phyloP scores from a whole-genome alignment of 164 flowering plant species.

The Buxus sempervirens region DNA sequence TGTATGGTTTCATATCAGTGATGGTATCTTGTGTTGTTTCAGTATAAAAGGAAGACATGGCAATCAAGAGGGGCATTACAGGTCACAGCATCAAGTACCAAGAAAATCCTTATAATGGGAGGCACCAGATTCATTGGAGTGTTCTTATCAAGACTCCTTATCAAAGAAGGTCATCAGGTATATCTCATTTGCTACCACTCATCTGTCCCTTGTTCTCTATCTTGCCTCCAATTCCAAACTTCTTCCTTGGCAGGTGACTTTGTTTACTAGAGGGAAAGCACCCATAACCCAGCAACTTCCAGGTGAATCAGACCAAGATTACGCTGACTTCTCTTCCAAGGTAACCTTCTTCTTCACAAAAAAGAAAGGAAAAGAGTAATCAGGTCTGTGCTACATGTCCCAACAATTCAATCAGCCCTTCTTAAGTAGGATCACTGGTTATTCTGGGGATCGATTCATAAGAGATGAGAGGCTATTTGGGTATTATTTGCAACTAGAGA shows the following conservation, averaged over 20 bases:
- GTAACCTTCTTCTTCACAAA: slow-evolving; percentile 20
- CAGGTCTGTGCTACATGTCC: too few relatives aligned
- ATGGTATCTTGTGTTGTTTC: slow-evolving; percentile 7
- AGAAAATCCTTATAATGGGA: slow-evolving; percentile 97
- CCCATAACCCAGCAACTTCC: slow-evolving; percentile 89
- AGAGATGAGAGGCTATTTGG: too few relatives aligned
- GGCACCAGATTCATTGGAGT: slow-evolving; percentile 95
- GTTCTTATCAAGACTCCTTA: slow-evolving; percentile 81
- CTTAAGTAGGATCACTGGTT: too few relatives aligned
- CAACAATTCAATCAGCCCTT: background rate
- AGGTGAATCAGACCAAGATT: slow-evolving; percentile 77
- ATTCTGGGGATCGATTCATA: too few relatives aligned
- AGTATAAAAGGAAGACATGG: slow-evolving; percentile 60
- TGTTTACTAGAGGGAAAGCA: slow-evolving; percentile 95
- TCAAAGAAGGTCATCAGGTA: slow-evolving; percentile 93
- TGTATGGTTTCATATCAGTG: too few relatives aligned
- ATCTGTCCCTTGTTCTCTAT: background rate
- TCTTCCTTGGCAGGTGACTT: slow-evolving; percentile 53
- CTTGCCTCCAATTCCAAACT: background rate
- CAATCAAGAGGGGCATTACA: slow-evolving; percentile 57
- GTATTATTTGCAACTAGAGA: too few relatives aligned
- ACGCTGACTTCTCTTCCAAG: slow-evolving; percentile 70
- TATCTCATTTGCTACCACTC: background rate
- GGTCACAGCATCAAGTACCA: slow-evolving; percentile 64
- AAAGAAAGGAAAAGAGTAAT: too few relatives aligned